Evolutionary conservation across 257 asterid genomes (phyloP).

Genomic region (Coffea eugenioides): DNA sequence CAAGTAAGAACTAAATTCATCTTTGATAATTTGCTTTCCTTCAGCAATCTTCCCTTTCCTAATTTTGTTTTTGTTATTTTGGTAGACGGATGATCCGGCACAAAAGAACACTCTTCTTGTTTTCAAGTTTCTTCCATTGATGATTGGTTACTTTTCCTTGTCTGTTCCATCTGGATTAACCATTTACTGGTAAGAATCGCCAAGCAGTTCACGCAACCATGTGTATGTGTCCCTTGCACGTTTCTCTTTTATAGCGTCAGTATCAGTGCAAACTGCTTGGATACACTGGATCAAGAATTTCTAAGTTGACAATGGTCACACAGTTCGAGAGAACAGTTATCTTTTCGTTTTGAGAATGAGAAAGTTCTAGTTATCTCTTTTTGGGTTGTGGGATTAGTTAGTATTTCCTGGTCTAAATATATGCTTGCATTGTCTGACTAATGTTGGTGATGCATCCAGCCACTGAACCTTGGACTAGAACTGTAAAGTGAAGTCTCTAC

Average conservation of each 20-base stretch:
- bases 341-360: not conserved
- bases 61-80: constrained; percentile 35
- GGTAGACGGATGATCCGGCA: constrained; percentile 93
- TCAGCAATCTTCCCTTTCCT: constrained; percentile 16
- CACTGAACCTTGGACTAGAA: not conserved
- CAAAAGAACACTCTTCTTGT: constrained; percentile 95
- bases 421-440: not conserved
- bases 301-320: not conserved
- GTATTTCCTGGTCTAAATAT: not conserved
- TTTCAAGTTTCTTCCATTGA: constrained; percentile 93
- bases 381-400: not conserved
- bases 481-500: not conserved
- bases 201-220: not conserved
- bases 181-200: constrained; percentile 74
- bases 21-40: constrained; percentile 14
- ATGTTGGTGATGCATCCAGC: not conserved
- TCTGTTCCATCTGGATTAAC: constrained; percentile 99
- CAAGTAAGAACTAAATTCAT: constrained; percentile 54
- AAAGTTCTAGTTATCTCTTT: not conserved
- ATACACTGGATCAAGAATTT: no score
- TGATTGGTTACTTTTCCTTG: constrained; percentile 98
- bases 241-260: not conserved
- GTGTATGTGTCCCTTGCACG: not conserved
- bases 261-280: not conserved
- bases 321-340: not conserved